Base-by-base conservation (phyloP, 768 basidiomycete species). In the Pleurotus cornucopiae region DNA sequence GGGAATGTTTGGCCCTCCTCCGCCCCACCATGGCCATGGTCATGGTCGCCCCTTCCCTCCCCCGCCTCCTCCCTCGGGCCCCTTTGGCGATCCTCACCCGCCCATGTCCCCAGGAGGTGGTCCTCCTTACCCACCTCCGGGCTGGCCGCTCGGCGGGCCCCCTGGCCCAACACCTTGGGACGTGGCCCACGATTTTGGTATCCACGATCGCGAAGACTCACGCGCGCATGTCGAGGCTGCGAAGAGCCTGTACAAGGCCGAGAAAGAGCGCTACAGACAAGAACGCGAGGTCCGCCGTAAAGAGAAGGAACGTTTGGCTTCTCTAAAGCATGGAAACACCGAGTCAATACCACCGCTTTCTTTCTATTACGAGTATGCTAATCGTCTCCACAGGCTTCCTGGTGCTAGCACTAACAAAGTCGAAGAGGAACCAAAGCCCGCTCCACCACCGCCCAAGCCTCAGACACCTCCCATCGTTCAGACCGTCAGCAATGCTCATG, bases 221-320 rank as follows among this genome's bases (percentile, higher is more conserved):
- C 70, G 71, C 37, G 73, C 73, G 25, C 74, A 80, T 26, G 78
- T 90, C 2, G 83, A 89, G 62, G 79, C 72, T 16, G 87, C 89
- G 0, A 91, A 89, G 61, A 74, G 73, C 23, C 69, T 71, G 20
- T 91, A 91, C 67, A 87, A 82, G 68, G 76, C 74, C 1, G 80
- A 84, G 68, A 91, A 91, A 63, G 87, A 88, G 62, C 74, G 73
- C 20, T 89, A 89, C 62, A 79, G 87, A 25, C 71, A 71, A 60
- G 81, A 84, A 52, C 77, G 82, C 52, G 81, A 83, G 47, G 71
- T 72, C 21, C 78, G 74, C 56, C 76, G 66, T 60, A 74, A 70
- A 60, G 73, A 71, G 55, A 69, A 68, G 54, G 71, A 70, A 46
- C 51, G 53, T 9, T 26, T 53, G 16, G 51, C 51, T 14, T 16